These are phyloP conservation scores for Phytophthora tentaculata DNA, from an alignment of 352 stramenopile species.

Conservation along the genomic window DNA sequence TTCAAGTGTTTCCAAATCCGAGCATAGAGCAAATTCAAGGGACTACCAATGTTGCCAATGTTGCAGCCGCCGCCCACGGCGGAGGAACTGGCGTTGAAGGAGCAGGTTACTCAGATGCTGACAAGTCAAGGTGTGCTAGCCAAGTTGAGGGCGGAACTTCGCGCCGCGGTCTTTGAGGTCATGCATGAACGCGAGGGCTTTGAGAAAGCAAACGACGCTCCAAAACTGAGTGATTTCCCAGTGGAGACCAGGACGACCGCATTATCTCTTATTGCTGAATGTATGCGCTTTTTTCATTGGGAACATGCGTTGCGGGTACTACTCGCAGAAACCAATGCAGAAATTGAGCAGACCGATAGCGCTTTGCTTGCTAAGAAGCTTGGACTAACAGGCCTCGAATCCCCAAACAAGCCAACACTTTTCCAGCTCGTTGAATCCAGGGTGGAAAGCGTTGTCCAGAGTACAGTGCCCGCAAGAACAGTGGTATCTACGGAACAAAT, in stretches of 20 bases:
- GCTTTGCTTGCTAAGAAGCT: constrained; percentile 30
- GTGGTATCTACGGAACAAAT: constrained; percentile 2
- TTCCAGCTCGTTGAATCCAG: constrained; percentile 40
- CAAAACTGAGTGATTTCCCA: constrained; percentile 39
- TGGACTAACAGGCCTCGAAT: constrained; percentile 5
- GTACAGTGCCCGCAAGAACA: background rate
- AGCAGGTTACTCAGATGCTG: constrained; percentile 62
- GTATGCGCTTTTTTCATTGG: constrained; percentile 64
- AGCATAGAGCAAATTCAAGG: no score
- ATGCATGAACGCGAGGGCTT: constrained; percentile 59
- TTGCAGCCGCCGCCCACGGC: constrained; percentile 38
- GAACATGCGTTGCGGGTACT: constrained; percentile 64
- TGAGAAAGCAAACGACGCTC: constrained; percentile 17
- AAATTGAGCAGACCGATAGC: constrained; percentile 15
- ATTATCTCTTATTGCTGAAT: constrained; percentile 63
- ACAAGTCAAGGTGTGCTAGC: constrained; percentile 67
- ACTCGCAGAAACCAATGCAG: constrained; percentile 46
- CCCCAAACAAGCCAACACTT: constrained; percentile 26
- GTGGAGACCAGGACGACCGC: constrained; percentile 38
- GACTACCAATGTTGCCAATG: constrained; percentile 38
- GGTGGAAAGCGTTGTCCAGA: constrained; percentile 2
- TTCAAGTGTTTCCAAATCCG: no score
- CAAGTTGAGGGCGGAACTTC: constrained; percentile 83
- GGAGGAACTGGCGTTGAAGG: constrained; percentile 71
- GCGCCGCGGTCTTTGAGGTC: constrained; percentile 78